A percentile compares a stretch with the other conserved stretches of the same genome.
Conservation (phyloP, 2,329 filamentous ascomycete genomes). For the Tolypocladium endophyticum region DNA sequence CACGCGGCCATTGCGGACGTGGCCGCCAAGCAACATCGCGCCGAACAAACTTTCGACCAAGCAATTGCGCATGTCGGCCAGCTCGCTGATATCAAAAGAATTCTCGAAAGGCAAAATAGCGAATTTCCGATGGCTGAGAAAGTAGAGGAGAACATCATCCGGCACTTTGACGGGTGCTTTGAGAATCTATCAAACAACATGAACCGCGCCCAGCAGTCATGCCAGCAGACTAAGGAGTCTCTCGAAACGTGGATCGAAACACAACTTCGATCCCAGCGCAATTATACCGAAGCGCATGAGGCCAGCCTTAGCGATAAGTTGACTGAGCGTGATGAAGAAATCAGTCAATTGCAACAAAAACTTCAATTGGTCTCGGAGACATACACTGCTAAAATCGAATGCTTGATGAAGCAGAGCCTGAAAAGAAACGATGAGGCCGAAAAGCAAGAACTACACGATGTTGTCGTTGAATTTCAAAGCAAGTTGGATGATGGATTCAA, state of each 20-base stretch:
- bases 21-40: background rate
- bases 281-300: conserved; percentile 3
- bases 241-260: conserved; percentile 5
- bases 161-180: background rate
- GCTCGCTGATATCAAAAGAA: background rate
- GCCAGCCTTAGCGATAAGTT: conserved; percentile 9
- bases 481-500: conserved; percentile 13
- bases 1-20: background rate
- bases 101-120: background rate
- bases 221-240: conserved; percentile 7
- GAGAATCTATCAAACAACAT: background rate
- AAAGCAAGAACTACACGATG: conserved; percentile 7
- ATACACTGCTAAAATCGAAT: conserved; percentile 9
- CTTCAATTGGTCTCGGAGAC: conserved; percentile 8
- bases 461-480: conserved; percentile 9
- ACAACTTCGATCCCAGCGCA: conserved; percentile 1
- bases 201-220: conserved; percentile 4
- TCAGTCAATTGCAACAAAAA: conserved; percentile 11
- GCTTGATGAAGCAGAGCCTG: conserved; percentile 4
- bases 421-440: conserved; percentile 5
- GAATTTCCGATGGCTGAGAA: background rate
- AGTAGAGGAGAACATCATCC: background rate
- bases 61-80: background rate
- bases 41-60: background rate
- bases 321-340: conserved; percentile 8